Evolutionary conservation across 257 asterid species (phyloP).

Genomic region (Verbascum thapsus): DNA sequence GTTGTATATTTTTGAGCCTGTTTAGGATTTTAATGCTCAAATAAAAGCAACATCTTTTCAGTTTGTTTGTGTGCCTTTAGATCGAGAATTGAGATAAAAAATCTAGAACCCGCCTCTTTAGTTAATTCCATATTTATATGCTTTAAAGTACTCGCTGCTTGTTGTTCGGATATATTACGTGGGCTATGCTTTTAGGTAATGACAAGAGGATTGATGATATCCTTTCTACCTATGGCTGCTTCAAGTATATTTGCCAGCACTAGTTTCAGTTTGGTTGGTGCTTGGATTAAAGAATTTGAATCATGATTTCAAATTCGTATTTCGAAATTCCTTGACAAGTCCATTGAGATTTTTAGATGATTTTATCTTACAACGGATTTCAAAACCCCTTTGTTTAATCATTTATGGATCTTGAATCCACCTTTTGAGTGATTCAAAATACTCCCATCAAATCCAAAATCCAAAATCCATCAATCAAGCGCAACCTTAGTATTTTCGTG

Average conservation of each 20-base stretch:
- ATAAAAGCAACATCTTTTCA: not conserved
- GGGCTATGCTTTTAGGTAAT: constrained; percentile 1
- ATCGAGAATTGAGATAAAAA: constrained; percentile 1
- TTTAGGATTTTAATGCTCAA: not conserved
- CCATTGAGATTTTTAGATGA: too few species aligned
- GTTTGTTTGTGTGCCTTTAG: constrained; percentile 15
- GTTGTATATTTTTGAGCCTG: not conserved
- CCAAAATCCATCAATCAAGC: too few species aligned
- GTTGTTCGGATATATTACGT: not conserved
- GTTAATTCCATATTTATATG: not conserved
- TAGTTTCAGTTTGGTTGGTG: too few species aligned
- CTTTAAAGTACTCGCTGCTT: not conserved
- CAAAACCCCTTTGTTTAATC: too few species aligned
- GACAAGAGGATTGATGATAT: not conserved
- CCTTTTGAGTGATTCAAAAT: too few species aligned
- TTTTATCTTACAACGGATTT: too few species aligned
- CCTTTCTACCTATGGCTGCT: constrained; percentile 5
- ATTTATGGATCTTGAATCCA: too few species aligned
- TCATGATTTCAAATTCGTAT: too few species aligned
- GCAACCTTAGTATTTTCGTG: too few species aligned
- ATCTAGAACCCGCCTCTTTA: not conserved
- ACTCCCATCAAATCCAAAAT: too few species aligned
- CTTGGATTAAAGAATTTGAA: too few species aligned
- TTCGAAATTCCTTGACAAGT: too few species aligned
- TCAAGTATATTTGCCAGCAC: not conserved